A percentile compares a stretch with the other conserved stretches of the same genome.
phyloP scores from a whole-genome alignment of 805 yeast species.

The Sugiyamaella mastotermitis region DNA sequence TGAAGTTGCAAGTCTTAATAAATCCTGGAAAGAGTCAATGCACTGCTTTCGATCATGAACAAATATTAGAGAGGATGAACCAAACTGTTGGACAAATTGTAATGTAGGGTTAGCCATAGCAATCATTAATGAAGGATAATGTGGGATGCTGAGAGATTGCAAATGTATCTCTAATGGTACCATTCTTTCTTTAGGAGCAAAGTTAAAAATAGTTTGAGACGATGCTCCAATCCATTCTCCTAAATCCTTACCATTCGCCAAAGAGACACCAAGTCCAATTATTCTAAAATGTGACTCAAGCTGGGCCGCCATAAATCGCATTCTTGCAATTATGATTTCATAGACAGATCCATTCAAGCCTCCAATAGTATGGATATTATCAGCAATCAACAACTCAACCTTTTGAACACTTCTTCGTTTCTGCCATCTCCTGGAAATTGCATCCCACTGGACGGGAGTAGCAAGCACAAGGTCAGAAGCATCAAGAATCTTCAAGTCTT shows the following conservation, averaged over 20 bases:
- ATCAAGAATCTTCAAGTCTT: constrained; percentile 52
- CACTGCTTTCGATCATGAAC: constrained; percentile 51
- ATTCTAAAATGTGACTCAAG: constrained; percentile 52
- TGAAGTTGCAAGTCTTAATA: constrained; percentile 34
- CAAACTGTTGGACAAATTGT: constrained; percentile 33
- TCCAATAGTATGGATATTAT: constrained; percentile 66
- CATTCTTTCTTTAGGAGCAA: constrained; percentile 55
- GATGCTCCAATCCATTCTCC: constrained; percentile 82
- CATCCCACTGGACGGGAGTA: constrained; percentile 76
- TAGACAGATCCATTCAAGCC: constrained; percentile 55
- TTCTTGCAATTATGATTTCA: constrained; percentile 65
- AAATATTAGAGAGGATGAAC: constrained; percentile 42
- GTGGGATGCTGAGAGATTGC: constrained; percentile 38
- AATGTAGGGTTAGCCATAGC: constrained; percentile 47
- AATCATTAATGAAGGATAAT: constrained; percentile 46
- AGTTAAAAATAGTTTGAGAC: constrained; percentile 58
- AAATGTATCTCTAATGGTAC: constrained; percentile 54
- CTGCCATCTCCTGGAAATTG: constrained; percentile 75
- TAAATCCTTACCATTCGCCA: constrained; percentile 70
- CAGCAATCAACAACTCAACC: constrained; percentile 64
- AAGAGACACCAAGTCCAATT: constrained; percentile 62
- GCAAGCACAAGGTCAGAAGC: constrained; percentile 62
- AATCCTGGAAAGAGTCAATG: constrained; percentile 44
- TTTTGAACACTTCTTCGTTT: constrained; percentile 60
- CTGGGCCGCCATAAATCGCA: constrained; percentile 64